phyloP scores from a whole-genome alignment of 2,329 filamentous ascomycete genomes.

The Trichoderma sp. region DNA sequence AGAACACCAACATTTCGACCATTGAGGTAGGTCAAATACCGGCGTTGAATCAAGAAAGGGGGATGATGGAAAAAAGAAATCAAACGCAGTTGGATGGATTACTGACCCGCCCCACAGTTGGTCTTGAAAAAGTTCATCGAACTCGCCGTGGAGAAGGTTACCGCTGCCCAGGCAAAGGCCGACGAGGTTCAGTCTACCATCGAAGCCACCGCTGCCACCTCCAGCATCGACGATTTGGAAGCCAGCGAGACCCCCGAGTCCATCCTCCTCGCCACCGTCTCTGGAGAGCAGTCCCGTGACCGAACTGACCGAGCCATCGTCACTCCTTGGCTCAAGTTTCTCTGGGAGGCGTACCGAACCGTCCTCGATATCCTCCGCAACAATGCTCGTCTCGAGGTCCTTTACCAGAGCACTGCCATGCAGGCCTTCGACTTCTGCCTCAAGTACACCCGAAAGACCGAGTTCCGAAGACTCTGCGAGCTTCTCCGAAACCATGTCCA shows the following conservation, averaged over 20 bases:
- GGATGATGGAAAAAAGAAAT: neutral
- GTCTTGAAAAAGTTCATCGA: slow-evolving; percentile 98
- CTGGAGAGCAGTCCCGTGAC: slow-evolving; percentile 94
- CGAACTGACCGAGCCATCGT: slow-evolving; percentile 97
- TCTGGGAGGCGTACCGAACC: slow-evolving; percentile 99
- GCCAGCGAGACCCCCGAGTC: slow-evolving; percentile 97
- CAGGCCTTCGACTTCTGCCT: slow-evolving; percentile 99
- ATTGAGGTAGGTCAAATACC: slow-evolving; percentile 67
- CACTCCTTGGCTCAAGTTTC: slow-evolving; percentile 97
- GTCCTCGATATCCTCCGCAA: slow-evolving; percentile 98
- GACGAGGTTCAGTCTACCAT: slow-evolving; percentile 89
- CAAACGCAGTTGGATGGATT: neutral
- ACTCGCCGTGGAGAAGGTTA: slow-evolving; percentile 92
- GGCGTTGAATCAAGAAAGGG: neutral
- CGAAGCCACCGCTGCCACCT: slow-evolving; percentile 62
- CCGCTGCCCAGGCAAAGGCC: slow-evolving; percentile 90
- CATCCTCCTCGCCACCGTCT: slow-evolving; percentile 95
- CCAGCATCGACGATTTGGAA: slow-evolving; percentile 90
- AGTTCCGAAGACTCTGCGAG: slow-evolving; percentile 98
- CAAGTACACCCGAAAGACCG: slow-evolving; percentile 97
- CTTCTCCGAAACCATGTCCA: slow-evolving; percentile 97
- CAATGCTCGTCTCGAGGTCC: slow-evolving; percentile 93
- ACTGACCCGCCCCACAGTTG: slow-evolving; percentile 49
- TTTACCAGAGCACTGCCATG: slow-evolving; percentile 97
- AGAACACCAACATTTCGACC: slow-evolving; percentile 97